Conservation (phyloP, 108 stramenopile genomes). For the Cylindrotheca fusiformis region DNA sequence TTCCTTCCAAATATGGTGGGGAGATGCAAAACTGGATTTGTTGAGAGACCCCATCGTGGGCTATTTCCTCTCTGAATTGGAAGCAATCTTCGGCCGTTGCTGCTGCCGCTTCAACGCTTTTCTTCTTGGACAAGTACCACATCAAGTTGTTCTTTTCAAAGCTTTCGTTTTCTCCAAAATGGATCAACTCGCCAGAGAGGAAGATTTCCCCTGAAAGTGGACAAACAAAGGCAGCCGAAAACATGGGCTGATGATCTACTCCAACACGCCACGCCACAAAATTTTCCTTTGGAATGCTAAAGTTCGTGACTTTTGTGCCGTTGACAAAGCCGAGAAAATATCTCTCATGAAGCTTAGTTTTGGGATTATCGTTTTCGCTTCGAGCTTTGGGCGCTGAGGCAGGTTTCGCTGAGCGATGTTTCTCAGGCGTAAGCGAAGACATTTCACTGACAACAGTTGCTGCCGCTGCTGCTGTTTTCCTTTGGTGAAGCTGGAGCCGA, state of each 20-base stretch:
- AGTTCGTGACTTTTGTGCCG: not conserved
- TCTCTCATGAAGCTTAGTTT: not conserved
- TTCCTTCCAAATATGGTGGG: not conserved
- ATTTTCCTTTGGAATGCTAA: not conserved
- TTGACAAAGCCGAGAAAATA: not conserved
- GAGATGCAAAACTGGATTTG: not conserved
- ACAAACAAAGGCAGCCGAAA: not conserved
- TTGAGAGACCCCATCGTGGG: not conserved
- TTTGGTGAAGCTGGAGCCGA: not conserved
- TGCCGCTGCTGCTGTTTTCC: not conserved
- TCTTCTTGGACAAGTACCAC: slow-evolving; percentile 1
- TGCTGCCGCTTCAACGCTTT: not conserved
- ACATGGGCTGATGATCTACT: not conserved
- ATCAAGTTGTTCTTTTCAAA: not conserved
- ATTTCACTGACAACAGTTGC: not conserved
- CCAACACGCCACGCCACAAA: not conserved
- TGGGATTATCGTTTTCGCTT: not conserved
- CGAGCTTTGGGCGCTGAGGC: not conserved
- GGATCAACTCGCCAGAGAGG: not conserved
- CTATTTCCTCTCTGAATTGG: not conserved
- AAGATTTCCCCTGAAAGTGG: not conserved
- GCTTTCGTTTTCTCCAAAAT: not conserved
- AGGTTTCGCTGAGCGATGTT: not conserved
- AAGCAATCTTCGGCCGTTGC: not conserved
- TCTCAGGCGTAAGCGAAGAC: not conserved